These are phyloP conservation scores for Leccinum sublutescens DNA, from an alignment of 768 basidiomycete genomes.

Conservation along the genomic window DNA sequence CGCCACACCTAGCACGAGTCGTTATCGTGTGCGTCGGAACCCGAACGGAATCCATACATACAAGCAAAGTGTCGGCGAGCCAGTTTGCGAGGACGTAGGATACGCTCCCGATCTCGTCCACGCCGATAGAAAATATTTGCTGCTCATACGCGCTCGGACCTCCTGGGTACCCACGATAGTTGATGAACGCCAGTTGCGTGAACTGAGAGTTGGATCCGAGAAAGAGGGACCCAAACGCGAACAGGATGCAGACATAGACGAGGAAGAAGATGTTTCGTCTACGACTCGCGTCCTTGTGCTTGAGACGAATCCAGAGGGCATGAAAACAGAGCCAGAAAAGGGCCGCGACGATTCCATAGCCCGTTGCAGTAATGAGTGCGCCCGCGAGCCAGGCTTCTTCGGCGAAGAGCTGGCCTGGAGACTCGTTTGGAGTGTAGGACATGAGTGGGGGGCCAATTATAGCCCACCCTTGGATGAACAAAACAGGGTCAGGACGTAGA, in stretches of 20 bases:
- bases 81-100: slow-evolving; percentile 30
- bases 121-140: slow-evolving; percentile 28
- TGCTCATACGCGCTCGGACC: slow-evolving; percentile 25
- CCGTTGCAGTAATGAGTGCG: slow-evolving; percentile 24
- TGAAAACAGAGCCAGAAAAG: slow-evolving; percentile 25
- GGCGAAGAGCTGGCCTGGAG: slow-evolving; percentile 16
- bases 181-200: slow-evolving; percentile 31
- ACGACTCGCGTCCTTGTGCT: slow-evolving; percentile 11
- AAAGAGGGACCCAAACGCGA: slow-evolving; percentile 25
- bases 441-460: slow-evolving; percentile 9
- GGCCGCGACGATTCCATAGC: slow-evolving; percentile 27
- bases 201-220: slow-evolving; percentile 28
- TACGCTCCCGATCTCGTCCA: slow-evolving; percentile 25
- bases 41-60: slow-evolving; percentile 12
- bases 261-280: slow-evolving; percentile 24
- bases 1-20: slow-evolving; percentile 26
- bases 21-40: neutral
- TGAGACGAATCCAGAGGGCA: slow-evolving; percentile 18
- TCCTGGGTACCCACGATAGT: slow-evolving; percentile 26
- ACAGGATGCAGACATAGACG: slow-evolving; percentile 22
- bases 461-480: slow-evolving; percentile 8
- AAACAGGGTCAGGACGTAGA: neutral
- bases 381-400: slow-evolving; percentile 32
- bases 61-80: slow-evolving; percentile 27
- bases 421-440: slow-evolving; percentile 19